These are phyloP conservation scores for Epichloe glyceriae DNA, from an alignment of 2,329 filamentous ascomycete genomes.

Conservation along the genomic window DNA sequence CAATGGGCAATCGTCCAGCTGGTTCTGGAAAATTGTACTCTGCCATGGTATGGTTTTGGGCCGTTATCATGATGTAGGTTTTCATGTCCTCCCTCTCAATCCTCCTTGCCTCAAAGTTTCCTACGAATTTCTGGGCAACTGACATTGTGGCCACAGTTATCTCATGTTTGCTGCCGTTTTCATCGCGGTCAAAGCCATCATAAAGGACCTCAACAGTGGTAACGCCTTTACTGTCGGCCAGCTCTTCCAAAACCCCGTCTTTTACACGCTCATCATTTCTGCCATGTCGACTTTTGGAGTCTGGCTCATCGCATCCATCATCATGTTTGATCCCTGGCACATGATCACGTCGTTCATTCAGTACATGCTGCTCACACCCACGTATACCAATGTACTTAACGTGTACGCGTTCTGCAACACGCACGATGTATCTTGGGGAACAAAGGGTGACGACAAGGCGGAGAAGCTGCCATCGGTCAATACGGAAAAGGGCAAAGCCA, in stretches of 20 bases:
- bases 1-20: conserved; percentile 86
- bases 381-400: conserved; percentile 97
- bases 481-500: conserved; percentile 77
- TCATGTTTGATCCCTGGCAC: conserved; percentile 98
- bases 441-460: conserved; percentile 92
- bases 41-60: conserved; percentile 98
- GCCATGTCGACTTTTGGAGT: conserved; percentile 85
- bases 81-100: not conserved
- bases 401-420: conserved; percentile 99
- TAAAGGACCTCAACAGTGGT: conserved; percentile 48
- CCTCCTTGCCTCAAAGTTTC: not conserved
- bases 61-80: conserved; percentile 75
- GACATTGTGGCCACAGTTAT: conserved; percentile 40
- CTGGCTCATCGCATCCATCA: conserved; percentile 78
- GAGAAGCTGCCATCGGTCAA: conserved; percentile 81
- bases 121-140: not conserved
- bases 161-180: conserved; percentile 90
- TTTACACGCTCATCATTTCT: conserved; percentile 88
- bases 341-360: conserved; percentile 95
- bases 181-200: conserved; percentile 80
- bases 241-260: conserved; percentile 76
- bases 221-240: conserved; percentile 55
- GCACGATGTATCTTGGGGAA: conserved; percentile 95
- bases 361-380: conserved; percentile 89
- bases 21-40: conserved; percentile 91